Conservation (phyloP, 78 protist genomes). For the Corallochytrium limacisporum region DNA sequence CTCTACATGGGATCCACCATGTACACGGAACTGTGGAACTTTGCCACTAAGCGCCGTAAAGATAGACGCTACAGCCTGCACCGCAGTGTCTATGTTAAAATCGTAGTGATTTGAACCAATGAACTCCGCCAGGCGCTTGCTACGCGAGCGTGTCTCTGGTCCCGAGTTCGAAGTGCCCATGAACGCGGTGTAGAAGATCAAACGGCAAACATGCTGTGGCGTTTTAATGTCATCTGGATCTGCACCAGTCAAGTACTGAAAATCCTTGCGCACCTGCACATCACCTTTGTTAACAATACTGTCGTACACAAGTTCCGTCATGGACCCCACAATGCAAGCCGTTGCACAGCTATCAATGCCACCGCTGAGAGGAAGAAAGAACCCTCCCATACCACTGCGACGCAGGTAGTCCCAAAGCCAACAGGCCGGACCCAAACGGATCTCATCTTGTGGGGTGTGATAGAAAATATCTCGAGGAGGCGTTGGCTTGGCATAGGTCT, state of each 20-base stretch:
- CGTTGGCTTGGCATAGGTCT: not conserved
- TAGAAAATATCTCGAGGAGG: constrained; percentile 10
- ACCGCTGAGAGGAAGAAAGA: constrained; percentile 66
- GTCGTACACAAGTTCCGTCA: constrained; percentile 47
- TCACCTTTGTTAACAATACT: constrained; percentile 8
- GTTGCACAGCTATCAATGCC: constrained; percentile 69
- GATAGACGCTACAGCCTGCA: constrained; percentile 8
- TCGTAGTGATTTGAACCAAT: constrained; percentile 17
- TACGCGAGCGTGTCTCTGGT: constrained; percentile 38
- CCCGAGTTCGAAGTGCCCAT: constrained; percentile 45
- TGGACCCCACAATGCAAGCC: constrained; percentile 54
- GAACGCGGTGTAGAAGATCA: constrained; percentile 42
- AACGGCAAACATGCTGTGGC: constrained; percentile 15
- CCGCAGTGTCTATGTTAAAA: constrained; percentile 32
- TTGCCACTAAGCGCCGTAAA: not conserved
- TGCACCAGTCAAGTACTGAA: constrained; percentile 7
- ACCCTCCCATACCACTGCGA: constrained; percentile 57
- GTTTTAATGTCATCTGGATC: not conserved
- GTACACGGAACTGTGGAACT: constrained; percentile 23
- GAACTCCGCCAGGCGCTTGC: not conserved
- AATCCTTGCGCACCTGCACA: constrained; percentile 21
- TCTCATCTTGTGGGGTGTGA: constrained; percentile 39
- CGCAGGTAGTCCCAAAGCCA: constrained; percentile 87
- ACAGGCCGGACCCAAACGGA: constrained; percentile 58
- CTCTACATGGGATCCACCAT: constrained; percentile 20